Conservation (phyloP, 75 land plant species). For the Cunninghamia lanceolata region DNA sequence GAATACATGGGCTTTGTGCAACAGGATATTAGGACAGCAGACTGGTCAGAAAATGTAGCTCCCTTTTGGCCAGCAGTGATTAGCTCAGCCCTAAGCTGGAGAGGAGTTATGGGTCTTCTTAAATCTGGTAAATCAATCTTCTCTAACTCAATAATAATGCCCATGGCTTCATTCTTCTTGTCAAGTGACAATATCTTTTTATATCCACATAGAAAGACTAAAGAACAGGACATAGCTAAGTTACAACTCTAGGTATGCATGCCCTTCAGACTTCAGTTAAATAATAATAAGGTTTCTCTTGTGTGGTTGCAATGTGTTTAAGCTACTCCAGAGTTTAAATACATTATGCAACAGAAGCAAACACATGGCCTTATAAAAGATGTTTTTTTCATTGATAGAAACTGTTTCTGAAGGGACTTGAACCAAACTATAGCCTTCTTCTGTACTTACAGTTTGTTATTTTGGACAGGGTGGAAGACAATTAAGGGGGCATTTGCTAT, state of each 20-base stretch:
- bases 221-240: no score
- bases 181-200: not conserved
- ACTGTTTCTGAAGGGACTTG: no score
- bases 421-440: no score
- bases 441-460: not conserved
- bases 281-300: no score
- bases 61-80: constrained; percentile 99
- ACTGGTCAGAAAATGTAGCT: constrained; percentile 92
- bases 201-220: not conserved
- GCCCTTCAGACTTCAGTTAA: no score
- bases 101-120: constrained; percentile 69
- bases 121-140: constrained; percentile 48
- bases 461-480: constrained; percentile 76
- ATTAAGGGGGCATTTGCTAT: constrained; percentile 87
- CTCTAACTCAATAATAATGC: not conserved
- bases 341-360: no score
- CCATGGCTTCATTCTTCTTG: not conserved
- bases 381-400: no score
- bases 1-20: not conserved
- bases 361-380: no score
- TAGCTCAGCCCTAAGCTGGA: constrained; percentile 78
- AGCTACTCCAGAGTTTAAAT: no score
- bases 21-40: constrained; percentile 83
- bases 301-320: no score
- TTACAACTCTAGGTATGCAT: no score